Base-by-base conservation (phyloP, 108 stramenopile genomes). In the Conticribra guillardii region DNA sequence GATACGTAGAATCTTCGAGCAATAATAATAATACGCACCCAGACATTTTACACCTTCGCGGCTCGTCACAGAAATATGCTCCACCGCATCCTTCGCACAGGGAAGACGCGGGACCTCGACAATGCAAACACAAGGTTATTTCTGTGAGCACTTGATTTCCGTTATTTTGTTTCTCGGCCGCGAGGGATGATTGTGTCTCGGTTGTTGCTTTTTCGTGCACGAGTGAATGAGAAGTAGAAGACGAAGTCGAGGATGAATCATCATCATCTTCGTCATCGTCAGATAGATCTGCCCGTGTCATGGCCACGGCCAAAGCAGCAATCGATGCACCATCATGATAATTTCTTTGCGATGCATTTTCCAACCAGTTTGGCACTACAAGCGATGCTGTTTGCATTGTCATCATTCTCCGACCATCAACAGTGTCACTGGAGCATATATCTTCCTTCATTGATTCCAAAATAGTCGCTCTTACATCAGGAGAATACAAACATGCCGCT, bases 61-160 rank as follows among this genome's bases (percentile, higher is more conserved):
- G 76, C 15, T 60, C 59, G 4, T 56, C 53, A 62, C 93, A 94
- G 72, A 91, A 94, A 56, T 94, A 94, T 21, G 71, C 82, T 21
- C 87, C 93, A 17, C 68, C 48, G 46, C 93, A 94, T 55, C 53
- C 52, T 37, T 48, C 48, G 63, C 93, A 94, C 0, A 90, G 56
- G 45, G 56, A 49, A 9, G 64, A 50, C 9, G 86, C 68, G 21
- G 87, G 85, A 17, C 87, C 33, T 66, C 94, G 83, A 71, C 94
- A 95, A 60, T 95, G 81, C 23, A 90, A 59, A 70, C 94, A 95
- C 2, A 95, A 69, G 17, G 89, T 83, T 15, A 64, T 76, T 33
- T 72, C 78, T 29, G 88, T 80, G 22, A 87, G 54, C 15, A 16
- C 23, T 29, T 18, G 2, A 1, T 54, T 2, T 41, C 23, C 17